Percentiles rank a stretch among this genome's conserved stretches.
Conservation (phyloP, 768 basidiomycete genomes). For the Pholiota microspora region DNA sequence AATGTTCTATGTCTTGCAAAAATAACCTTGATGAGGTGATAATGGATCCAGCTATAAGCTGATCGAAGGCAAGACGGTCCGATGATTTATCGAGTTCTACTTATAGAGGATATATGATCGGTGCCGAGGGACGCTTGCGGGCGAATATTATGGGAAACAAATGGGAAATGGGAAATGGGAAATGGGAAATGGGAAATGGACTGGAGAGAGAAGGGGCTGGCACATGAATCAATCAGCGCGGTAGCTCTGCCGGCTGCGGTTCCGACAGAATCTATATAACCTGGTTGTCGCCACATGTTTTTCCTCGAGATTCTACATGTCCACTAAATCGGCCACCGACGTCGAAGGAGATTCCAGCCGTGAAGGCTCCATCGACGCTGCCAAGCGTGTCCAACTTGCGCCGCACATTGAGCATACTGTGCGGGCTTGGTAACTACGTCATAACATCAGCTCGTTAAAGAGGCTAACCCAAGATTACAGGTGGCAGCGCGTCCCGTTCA, state of each 20-base stretch:
- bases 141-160: too few species aligned
- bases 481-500: conserved; percentile 36
- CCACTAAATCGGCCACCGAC: not conserved
- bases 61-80: not conserved
- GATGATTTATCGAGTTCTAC: not conserved
- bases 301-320: not conserved
- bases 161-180: too few species aligned
- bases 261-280: not conserved
- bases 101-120: not conserved
- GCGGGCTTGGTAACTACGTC: conserved; percentile 4
- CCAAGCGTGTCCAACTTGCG: not conserved
- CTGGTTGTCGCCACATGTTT: not conserved
- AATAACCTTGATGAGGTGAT: not conserved
- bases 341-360: conserved; percentile 1
- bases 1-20: too few species aligned
- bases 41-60: not conserved
- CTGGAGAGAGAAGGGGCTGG: too few species aligned
- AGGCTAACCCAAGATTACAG: conserved; percentile 7
- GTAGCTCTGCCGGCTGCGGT: not conserved
- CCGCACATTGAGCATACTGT: not conserved
- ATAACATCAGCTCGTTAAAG: not conserved
- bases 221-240: not conserved
- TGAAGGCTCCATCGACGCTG: conserved; percentile 1
- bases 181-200: too few species aligned
- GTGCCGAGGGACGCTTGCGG: not conserved